Evolutionary conservation across 768 basidiomycete species (phyloP), one percentile per base, ranked within the genome.

Genomic region (Sistotremastrum niveocremeum): DNA sequence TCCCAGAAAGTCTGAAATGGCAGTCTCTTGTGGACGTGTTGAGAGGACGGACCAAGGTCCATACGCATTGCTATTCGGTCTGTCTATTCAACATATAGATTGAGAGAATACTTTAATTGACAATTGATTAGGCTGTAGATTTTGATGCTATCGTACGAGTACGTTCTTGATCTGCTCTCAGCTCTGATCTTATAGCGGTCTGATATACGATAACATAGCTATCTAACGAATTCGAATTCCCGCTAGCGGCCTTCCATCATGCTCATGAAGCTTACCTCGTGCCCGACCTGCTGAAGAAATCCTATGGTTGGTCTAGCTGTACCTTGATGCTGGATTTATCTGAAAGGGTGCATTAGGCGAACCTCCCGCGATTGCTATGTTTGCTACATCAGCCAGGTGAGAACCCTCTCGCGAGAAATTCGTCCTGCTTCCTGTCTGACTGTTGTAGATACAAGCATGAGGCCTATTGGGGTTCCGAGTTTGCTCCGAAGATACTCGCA

Each of bases 211-310:
- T 45, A 37, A 34, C 42, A 33, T 4, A 90, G 77, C 70, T 95
- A 42, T 79, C 86, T 34, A 86, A 94, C 57, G 91, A 95, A 62
- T 97, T 93, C 68, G 65, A 87, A 54, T 90, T 89, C 56, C 72
- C 77, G 1, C 69, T 91, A 31, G 76, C 83, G 5, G 81, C 85
- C 5, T 79, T 91, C 57, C 87, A 91, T 55, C 83, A 87, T 56
- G 91, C 89, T 6, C 80, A 87, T 46, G 89, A 94, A 59, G 77
- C 88, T 1, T 95, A 87, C 63, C 72, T 95, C n/a, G 83, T 91
- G 28, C 86, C 90, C 1, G 76, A 77, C 28, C 63, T 83, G 4
- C 64, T 97, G 50, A 93, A 89, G 62, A 66, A 73, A 59, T 76
- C 81, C 50, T 91, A 71, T 54, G 75, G 77, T 20, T 2, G 1